These are phyloP conservation scores for Tricholoma sp. DNA, from an alignment of 768 basidiomycete genomes.

Conservation along the genomic window DNA sequence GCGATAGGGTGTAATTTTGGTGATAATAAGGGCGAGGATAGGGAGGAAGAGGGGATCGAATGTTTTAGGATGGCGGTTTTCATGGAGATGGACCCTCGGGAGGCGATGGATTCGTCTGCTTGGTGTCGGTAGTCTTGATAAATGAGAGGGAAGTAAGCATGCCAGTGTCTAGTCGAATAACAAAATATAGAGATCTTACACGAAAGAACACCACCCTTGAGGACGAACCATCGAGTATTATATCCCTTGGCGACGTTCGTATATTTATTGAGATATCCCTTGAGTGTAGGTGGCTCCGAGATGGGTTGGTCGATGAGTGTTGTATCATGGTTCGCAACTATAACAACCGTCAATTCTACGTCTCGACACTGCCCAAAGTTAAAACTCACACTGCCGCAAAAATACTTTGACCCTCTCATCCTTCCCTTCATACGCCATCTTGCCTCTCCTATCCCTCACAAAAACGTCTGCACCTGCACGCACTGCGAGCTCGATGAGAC, in stretches of 20 bases:
- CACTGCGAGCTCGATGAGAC: constrained; percentile 78
- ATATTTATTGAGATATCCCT: constrained; percentile 87
- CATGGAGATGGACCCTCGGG: constrained; percentile 86
- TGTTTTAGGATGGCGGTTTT: constrained; percentile 64
- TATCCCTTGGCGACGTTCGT: constrained; percentile 90
- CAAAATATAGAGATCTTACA: constrained; percentile 43
- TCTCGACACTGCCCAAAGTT: no score
- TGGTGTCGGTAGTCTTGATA: constrained; percentile 79
- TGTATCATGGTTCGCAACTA: constrained; percentile 79
- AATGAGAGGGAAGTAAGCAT: constrained; percentile 10
- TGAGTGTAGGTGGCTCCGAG: constrained; percentile 55
- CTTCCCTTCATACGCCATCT: constrained; percentile 63
- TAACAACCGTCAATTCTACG: not conserved
- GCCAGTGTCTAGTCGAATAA: not conserved
- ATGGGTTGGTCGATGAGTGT: constrained; percentile 49
- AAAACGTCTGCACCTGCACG: constrained; percentile 88
- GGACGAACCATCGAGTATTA: constrained; percentile 87
- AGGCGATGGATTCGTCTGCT: constrained; percentile 83
- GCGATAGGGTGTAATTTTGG: not conserved
- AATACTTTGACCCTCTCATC: constrained; percentile 82
- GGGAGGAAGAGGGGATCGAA: constrained; percentile 23
- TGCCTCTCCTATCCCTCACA: constrained; percentile 72
- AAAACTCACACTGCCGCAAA: constrained; percentile 69
- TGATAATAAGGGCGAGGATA: not conserved
- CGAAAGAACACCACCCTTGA: constrained; percentile 79